phyloP scores from a whole-genome alignment of 2,329 filamentous ascomycete genomes.

The Fusarium nelsonii region DNA sequence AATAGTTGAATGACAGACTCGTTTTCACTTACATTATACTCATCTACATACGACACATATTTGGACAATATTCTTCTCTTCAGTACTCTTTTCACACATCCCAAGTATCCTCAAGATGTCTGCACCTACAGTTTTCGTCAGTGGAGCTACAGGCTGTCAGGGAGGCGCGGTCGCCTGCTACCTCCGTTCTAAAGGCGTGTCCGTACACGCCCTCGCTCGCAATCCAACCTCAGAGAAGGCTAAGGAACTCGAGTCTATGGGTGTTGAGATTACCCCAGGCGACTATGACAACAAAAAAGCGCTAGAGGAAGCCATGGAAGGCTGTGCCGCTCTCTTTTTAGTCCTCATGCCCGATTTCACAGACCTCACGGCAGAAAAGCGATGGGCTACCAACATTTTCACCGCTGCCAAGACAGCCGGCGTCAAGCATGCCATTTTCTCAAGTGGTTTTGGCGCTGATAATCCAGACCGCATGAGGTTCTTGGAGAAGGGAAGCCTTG shows the following conservation, averaged over 20 bases:
- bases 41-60: background rate
- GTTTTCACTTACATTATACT: background rate
- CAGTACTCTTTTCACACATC: background rate
- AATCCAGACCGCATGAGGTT: conserved; percentile 47
- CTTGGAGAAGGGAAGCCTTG: conserved; percentile 47
- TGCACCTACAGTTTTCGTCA: conserved; percentile 54
- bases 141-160: conserved; percentile 56
- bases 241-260: conserved; percentile 47
- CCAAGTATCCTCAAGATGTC: conserved; percentile 45
- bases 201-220: conserved; percentile 54
- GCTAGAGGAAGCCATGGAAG: conserved; percentile 49
- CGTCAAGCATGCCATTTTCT: conserved; percentile 55
- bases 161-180: conserved; percentile 53
- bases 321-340: conserved; percentile 52
- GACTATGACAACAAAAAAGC: conserved; percentile 51
- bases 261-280: conserved; percentile 52
- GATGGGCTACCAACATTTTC: conserved; percentile 51
- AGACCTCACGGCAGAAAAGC: conserved; percentile 49
- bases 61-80: background rate
- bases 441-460: conserved; percentile 50
- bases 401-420: conserved; percentile 55
- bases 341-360: conserved; percentile 51
- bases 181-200: conserved; percentile 50
- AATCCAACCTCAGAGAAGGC: conserved; percentile 49
- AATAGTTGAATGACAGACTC: background rate